phyloP scores from a whole-genome alignment of 176 grass and related monocot species.

The Paspalum vaginatum region DNA sequence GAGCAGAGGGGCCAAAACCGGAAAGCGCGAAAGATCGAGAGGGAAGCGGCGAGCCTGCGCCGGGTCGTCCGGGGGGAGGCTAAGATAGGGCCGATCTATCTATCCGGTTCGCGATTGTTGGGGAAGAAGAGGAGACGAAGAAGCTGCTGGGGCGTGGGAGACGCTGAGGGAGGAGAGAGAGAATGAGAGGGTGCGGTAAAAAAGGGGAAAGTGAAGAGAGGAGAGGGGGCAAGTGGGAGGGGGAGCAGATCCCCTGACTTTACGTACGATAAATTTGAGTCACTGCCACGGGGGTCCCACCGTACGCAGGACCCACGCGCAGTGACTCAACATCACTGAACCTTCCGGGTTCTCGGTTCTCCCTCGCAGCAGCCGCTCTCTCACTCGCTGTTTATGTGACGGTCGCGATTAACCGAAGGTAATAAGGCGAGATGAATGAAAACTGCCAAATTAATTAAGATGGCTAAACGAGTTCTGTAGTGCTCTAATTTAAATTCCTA shows the following conservation, averaged over 20 bases:
- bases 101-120: constrained; percentile 48
- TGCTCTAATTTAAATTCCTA: not conserved
- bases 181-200: constrained; percentile 36
- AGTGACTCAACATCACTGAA: too few species aligned
- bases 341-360: constrained; percentile 22
- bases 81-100: constrained; percentile 50
- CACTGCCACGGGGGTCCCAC: too few species aligned
- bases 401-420: constrained; percentile 12
- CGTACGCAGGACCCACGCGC: too few species aligned
- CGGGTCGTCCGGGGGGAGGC: constrained; percentile 22
- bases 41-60: not conserved
- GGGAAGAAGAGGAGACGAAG: constrained; percentile 31
- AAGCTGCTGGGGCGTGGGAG: constrained; percentile 8
- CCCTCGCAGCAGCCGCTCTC: not conserved
- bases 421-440: not conserved
- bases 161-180: constrained; percentile 14
- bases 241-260: too few species aligned
- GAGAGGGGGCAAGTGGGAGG: not conserved
- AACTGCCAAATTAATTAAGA: not conserved
- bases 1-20: constrained; percentile 1
- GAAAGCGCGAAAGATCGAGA: constrained; percentile 9
- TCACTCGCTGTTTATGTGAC: not conserved
- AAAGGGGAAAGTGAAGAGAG: constrained; percentile 46
- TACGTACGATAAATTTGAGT: too few species aligned
- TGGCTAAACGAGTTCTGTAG: not conserved